phyloP scores from a whole-genome alignment of 2,329 filamentous ascomycete species.

The Leptographium flavum region DNA sequence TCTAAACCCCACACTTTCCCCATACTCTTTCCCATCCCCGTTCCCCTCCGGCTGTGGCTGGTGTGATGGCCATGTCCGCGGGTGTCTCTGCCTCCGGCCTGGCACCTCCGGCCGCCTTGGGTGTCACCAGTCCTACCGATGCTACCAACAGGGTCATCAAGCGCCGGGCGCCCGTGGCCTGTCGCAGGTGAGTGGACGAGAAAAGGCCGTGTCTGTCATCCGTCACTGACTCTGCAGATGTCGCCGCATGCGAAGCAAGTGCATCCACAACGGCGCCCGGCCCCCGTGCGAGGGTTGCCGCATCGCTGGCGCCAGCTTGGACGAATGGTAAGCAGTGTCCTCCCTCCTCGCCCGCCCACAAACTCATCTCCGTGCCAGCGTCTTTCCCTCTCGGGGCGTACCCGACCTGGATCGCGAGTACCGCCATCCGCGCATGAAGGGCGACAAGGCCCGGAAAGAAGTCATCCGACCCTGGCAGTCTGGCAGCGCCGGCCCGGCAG shows the following conservation, averaged over 20 bases:
- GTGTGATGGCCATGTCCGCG: background rate
- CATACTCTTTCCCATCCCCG: background rate
- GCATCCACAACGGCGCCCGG: slow-evolving; percentile 10
- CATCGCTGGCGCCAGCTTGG: slow-evolving; percentile 30
- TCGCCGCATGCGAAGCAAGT: slow-evolving; percentile 14
- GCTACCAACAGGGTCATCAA: slow-evolving; percentile 6
- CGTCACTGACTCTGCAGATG: slow-evolving; percentile 6
- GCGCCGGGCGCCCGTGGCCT: slow-evolving; percentile 13
- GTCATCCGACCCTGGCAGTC: background rate
- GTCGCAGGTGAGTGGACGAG: slow-evolving; percentile 7
- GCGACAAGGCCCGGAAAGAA: slow-evolving; percentile 28
- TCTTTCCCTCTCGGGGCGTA: slow-evolving; percentile 38
- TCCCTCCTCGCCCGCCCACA: background rate
- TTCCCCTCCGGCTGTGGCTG: background rate
- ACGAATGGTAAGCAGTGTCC: slow-evolving; percentile 30
- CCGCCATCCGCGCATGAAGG: slow-evolving; percentile 37
- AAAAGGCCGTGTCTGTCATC: background rate
- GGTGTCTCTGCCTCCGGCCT: background rate
- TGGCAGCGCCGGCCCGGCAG: background rate
- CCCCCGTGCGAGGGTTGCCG: slow-evolving; percentile 32
- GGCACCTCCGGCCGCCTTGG: background rate
- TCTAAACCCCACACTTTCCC: background rate
- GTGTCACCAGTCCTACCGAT: background rate
- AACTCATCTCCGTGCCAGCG: slow-evolving; percentile 17
- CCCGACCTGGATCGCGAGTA: slow-evolving; percentile 40